Conservation (phyloP, 176 grass and related monocot species). For the Echinochloa phyllopogon region DNA sequence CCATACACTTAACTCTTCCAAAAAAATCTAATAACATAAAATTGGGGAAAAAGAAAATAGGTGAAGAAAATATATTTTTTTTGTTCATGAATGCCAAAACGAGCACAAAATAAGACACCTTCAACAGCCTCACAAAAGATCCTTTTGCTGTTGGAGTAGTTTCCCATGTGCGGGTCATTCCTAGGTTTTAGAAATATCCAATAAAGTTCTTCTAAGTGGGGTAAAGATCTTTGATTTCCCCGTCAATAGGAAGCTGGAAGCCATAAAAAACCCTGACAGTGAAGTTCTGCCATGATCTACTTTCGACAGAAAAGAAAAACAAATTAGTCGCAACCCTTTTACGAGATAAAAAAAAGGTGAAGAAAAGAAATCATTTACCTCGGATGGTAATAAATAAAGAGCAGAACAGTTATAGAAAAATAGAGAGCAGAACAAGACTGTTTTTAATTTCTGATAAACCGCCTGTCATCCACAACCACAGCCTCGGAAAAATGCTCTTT, state of each 20-base stretch:
- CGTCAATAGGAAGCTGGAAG: not conserved
- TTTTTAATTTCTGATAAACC: not conserved
- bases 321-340: not conserved
- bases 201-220: not conserved
- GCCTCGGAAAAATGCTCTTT: not conserved
- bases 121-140: not conserved
- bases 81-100: too few relatives aligned
- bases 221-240: not conserved
- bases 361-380: not conserved
- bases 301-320: not conserved
- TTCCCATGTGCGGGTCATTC: conserved; percentile 36
- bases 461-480: not conserved
- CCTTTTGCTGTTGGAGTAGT: not conserved
- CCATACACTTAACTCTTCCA: too few relatives aligned
- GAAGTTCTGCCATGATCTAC: not conserved
- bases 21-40: too few relatives aligned
- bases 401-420: not conserved
- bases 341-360: not conserved
- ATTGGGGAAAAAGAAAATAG: too few relatives aligned
- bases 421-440: not conserved
- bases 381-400: not conserved
- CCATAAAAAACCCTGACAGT: not conserved
- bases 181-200: not conserved
- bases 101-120: too few relatives aligned
- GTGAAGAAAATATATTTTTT: too few relatives aligned